Conservation (phyloP, 2,329 filamentous ascomycete species). For the Escovopsis weberi region DNA sequence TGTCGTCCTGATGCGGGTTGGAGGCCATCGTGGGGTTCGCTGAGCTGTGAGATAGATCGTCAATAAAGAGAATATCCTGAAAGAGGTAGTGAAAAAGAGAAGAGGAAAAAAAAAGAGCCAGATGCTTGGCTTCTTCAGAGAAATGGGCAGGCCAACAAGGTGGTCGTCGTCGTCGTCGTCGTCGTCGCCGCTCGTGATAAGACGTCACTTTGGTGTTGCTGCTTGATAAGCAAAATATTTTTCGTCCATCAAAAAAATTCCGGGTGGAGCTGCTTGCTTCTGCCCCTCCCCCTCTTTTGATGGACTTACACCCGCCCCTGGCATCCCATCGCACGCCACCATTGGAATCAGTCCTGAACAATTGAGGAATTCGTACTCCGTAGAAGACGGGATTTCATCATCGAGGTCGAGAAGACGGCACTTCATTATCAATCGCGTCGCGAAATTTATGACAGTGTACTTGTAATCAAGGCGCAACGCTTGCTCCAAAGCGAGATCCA, state of each 20-base stretch:
- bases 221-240: constrained; percentile 8
- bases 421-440: not conserved
- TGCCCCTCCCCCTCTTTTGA: constrained; percentile 5
- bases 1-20: constrained; percentile 13
- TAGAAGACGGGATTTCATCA: not conserved
- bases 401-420: too few relatives aligned
- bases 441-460: too few relatives aligned
- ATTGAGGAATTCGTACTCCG: too few relatives aligned
- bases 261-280: constrained; percentile 3
- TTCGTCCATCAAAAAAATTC: constrained; percentile 2
- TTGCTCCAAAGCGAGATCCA: too few relatives aligned
- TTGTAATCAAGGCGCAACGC: too few relatives aligned
- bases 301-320: not conserved
- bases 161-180: too few relatives aligned
- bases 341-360: not conserved
- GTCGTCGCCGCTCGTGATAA: not conserved
- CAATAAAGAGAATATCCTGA: too few relatives aligned
- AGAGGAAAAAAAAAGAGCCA: not conserved
- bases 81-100: not conserved
- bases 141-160: not conserved
- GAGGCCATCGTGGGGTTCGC: constrained; percentile 15
- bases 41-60: not conserved
- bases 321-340: not conserved
- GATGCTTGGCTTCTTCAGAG: not conserved
- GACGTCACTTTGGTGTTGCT: constrained; percentile 4